Evolutionary conservation across 2,329 filamentous ascomycete species (phyloP), one percentile per base, ranked within the genome.

Genomic region (Neoarthrinium moseri): DNA sequence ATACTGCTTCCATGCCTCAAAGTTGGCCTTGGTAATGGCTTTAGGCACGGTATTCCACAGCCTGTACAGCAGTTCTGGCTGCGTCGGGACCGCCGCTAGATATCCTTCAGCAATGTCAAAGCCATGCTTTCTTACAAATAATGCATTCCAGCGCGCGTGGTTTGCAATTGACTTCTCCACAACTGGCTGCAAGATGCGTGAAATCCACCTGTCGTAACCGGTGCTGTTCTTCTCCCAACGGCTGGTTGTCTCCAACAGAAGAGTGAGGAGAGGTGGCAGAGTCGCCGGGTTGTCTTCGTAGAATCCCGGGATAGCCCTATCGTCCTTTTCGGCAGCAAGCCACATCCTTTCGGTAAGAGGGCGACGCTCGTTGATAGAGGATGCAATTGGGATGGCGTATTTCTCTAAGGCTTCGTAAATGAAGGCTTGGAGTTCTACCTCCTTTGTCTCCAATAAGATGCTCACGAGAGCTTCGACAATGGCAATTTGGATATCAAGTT

Each of bases 401-500:
- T 49, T 37, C 23, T 59, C 56, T 3, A 69, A 18, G 0, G 56
- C 51, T 2, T 57, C 55, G 2, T 67, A 45, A 5, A 68, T 57
- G 2, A 34, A 48, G 2, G 20, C 35, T 5, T 51, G 38, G 4
- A 62, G 43, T 4, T 48, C 30, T 43, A 54, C 2, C 38, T 54
- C 10, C 49, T 45, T 5, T 49, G 51, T 26, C 44, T 49, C 27
- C 8, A 33, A 29, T 4, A 60, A 29, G 5, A 58, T 53, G 20
- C 48, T 53, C 2, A 64, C 47, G 2, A 69, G 48, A 13, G 61
- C 62, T 33, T 49, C 51, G 5, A 65, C 43, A 17, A 64, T 57
- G 1, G 60, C 56, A 8, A 60, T 49, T 5, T 56, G 56, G 2
- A 65, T 58, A 29, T 70, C 66, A 12, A 62, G 57, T 22, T 69